These are phyloP conservation scores for Ballota nigra DNA, from an alignment of 257 asterid species.

Conservation along the genomic window DNA sequence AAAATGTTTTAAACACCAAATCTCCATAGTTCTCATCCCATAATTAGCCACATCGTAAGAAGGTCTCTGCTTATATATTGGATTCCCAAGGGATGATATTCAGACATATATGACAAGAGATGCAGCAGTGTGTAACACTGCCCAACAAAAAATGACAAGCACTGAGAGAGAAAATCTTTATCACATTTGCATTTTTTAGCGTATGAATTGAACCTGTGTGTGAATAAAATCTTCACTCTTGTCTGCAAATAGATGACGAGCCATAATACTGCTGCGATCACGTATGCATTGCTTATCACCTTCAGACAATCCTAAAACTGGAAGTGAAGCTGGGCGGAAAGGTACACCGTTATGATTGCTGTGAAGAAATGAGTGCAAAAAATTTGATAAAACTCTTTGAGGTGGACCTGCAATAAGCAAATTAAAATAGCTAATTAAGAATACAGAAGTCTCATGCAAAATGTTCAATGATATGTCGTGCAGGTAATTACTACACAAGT, in stretches of 20 bases:
- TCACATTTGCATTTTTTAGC: slow-evolving; percentile 20
- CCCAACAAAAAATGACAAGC: background rate
- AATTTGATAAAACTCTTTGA: slow-evolving; percentile 86
- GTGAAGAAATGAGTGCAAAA: slow-evolving; percentile 92
- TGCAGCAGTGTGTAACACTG: background rate
- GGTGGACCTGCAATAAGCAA: slow-evolving; percentile 78
- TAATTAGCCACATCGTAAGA: slow-evolving; percentile 1
- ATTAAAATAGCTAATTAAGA: slow-evolving; percentile 22
- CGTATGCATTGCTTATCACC: slow-evolving; percentile 97
- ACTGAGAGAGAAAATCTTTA: background rate
- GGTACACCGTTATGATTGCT: slow-evolving; percentile 75
- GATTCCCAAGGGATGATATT: background rate
- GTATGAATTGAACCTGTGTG: slow-evolving; percentile 58
- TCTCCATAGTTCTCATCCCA: background rate
- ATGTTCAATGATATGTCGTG: background rate
- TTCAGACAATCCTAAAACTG: slow-evolving; percentile 86
- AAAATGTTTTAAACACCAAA: background rate
- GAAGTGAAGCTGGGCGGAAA: slow-evolving; percentile 82
- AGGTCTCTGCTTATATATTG: background rate
- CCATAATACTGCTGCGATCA: slow-evolving; percentile 98
- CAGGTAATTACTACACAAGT: background rate
- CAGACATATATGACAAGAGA: background rate
- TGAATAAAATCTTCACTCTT: slow-evolving; percentile 86
- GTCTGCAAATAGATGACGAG: slow-evolving; percentile 97
- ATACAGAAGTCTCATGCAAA: slow-evolving; percentile 9